Evolutionary conservation across 2,329 filamentous ascomycete species (phyloP).

Genomic region (Penicillium hordei): DNA sequence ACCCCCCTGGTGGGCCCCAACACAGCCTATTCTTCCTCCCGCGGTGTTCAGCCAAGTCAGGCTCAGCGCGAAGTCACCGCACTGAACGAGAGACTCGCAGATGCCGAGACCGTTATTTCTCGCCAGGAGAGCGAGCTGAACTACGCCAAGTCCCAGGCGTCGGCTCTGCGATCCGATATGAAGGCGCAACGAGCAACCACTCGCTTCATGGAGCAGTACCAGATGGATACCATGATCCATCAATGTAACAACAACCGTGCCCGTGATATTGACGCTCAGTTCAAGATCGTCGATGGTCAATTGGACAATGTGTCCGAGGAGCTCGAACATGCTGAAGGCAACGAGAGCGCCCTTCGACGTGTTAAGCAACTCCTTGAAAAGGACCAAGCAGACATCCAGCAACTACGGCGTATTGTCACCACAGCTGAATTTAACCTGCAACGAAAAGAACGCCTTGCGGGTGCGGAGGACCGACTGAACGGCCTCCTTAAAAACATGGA

Average conservation of each 20-base stretch:
- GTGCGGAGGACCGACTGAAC: not conserved
- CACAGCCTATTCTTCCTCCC: not conserved
- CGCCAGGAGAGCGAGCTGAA: not conserved
- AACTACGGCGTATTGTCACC: too few relatives aligned
- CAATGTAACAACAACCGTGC: too few relatives aligned
- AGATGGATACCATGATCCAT: not conserved
- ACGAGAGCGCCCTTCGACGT: too few relatives aligned
- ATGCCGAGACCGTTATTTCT: not conserved
- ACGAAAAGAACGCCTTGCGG: not conserved
- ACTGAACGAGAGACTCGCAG: not conserved
- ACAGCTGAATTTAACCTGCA: too few relatives aligned
- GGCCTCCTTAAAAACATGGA: not conserved
- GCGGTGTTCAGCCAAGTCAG: not conserved
- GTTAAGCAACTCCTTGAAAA: too few relatives aligned
- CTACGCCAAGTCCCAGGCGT: not conserved
- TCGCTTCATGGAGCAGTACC: not conserved
- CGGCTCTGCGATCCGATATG: not conserved
- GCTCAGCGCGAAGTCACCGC: not conserved
- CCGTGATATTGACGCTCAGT: too few relatives aligned
- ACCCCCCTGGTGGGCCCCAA: slow-evolving; percentile 4
- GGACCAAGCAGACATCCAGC: too few relatives aligned
- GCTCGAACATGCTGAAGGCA: too few relatives aligned
- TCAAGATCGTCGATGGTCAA: too few relatives aligned
- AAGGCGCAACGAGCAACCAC: rapidly evolving
- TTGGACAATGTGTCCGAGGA: too few relatives aligned